Percentiles rank a stretch among this genome's conserved stretches.
Evolutionary conservation across 352 stramenopile genomes (phyloP).

Genomic region (Thalassiosira livingstoniorum): DNA sequence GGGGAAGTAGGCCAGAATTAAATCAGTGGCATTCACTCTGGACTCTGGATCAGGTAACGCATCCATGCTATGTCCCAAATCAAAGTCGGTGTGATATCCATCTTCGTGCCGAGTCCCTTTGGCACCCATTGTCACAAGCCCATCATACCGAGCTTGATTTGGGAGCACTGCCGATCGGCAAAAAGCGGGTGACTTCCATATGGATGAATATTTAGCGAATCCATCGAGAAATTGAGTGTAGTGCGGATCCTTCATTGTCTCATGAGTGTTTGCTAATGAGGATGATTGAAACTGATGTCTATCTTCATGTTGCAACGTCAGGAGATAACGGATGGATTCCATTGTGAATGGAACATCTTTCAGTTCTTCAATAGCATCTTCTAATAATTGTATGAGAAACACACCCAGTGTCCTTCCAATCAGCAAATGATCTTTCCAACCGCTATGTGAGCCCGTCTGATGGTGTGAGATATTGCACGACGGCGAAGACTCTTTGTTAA

Average conservation of each 20-base stretch:
- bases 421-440: constrained; percentile 43
- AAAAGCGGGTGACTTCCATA: constrained; percentile 14
- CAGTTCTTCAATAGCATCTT: constrained; percentile 30
- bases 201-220: constrained; percentile 7
- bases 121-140: constrained; percentile 3
- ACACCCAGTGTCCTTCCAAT: constrained; percentile 22
- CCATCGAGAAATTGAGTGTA: constrained; percentile 6
- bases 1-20: constrained; percentile 11
- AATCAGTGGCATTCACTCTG: constrained; percentile 8
- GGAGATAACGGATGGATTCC: neutral
- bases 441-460: constrained; percentile 23
- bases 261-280: neutral
- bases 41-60: neutral
- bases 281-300: neutral
- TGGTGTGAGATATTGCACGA: constrained; percentile 8
- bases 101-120: neutral
- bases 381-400: constrained; percentile 19
- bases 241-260: neutral
- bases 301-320: constrained; percentile 1
- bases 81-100: constrained; percentile 19
- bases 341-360: neutral
- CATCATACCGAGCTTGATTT: constrained; percentile 35
- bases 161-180: constrained; percentile 35
- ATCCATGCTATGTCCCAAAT: constrained; percentile 19
- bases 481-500: too few species aligned